Evolutionary conservation across 805 yeast species (phyloP).

Genomic region (Vanderwaltozyma tropicalis): DNA sequence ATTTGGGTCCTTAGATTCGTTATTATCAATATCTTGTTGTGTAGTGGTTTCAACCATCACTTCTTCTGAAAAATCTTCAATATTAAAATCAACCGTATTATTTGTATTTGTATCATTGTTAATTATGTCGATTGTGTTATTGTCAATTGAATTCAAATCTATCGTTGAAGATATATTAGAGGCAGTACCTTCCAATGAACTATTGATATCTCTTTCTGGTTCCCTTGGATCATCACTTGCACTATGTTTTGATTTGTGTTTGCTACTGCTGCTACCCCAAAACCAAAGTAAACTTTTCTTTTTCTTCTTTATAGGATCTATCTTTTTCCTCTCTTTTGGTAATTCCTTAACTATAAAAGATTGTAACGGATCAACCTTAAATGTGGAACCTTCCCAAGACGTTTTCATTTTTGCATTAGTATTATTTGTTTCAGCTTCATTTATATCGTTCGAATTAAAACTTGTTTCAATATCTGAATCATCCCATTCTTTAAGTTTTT

Average conservation of each 20-base stretch:
- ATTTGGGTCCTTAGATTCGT: no score
- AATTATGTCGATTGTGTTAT: background rate
- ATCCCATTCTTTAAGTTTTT: constrained; percentile 1
- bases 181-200: background rate
- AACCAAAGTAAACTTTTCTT: constrained; percentile 20
- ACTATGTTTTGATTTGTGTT: background rate
- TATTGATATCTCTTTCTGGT: background rate
- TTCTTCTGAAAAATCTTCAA: no score
- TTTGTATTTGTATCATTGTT: background rate
- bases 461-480: background rate
- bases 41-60: background rate
- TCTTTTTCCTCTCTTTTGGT: constrained; percentile 16
- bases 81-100: no score
- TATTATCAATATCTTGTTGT: no score
- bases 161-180: background rate
- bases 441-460: background rate
- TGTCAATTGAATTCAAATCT: background rate
- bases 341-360: constrained; percentile 20
- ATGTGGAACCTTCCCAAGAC: constrained; percentile 9
- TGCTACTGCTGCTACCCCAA: constrained; percentile 10
- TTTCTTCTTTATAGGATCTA: constrained; percentile 7
- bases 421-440: background rate
- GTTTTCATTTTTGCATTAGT: background rate
- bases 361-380: constrained; percentile 25
- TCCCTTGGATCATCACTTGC: background rate